These are phyloP conservation scores for Chionographis japonica DNA, from an alignment of 106 monocot species.

Conservation along the genomic window DNA sequence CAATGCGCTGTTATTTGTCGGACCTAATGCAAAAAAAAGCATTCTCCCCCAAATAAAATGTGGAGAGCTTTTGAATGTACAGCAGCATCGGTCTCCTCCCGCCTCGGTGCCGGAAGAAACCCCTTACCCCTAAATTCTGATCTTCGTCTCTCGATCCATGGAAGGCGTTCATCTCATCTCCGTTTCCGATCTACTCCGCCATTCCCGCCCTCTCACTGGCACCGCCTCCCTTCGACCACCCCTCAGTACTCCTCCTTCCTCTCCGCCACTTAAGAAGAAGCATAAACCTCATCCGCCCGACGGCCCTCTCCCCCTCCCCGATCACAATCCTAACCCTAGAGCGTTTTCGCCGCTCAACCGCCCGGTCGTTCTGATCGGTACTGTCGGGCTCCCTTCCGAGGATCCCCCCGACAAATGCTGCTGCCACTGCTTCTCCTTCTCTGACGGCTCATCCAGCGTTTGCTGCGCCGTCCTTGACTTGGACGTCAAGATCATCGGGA, in stretches of 20 bases:
- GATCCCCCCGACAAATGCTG: constrained; percentile 3
- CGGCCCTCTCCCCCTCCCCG: not conserved
- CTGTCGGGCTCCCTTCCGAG: constrained; percentile 2
- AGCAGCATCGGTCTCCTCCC: too few species aligned
- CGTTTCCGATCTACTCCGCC: constrained; percentile 47
- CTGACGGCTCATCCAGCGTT: constrained; percentile 29
- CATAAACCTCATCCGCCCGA: constrained; percentile 9
- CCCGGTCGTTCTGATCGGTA: constrained; percentile 21
- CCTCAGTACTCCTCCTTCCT: not conserved
- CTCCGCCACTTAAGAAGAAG: constrained; percentile 14
- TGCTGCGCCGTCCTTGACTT: constrained; percentile 54
- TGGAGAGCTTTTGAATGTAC: too few species aligned
- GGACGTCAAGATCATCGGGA: constrained; percentile 32
- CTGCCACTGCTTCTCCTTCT: constrained; percentile 49
- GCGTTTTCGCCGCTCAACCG: constrained; percentile 27
- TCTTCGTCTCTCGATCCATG: not conserved
- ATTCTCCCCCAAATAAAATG: too few species aligned
- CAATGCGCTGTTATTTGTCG: too few species aligned
- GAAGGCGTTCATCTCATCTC: constrained; percentile 18
- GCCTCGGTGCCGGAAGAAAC: too few species aligned
- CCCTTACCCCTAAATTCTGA: too few species aligned
- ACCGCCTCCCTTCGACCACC: constrained; percentile 37
- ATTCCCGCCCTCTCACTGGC: constrained; percentile 43
- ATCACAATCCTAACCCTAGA: constrained; percentile 9
- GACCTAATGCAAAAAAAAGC: too few species aligned